Conservation (phyloP, 2,329 filamentous ascomycete genomes). For the Tothia fuscella region DNA sequence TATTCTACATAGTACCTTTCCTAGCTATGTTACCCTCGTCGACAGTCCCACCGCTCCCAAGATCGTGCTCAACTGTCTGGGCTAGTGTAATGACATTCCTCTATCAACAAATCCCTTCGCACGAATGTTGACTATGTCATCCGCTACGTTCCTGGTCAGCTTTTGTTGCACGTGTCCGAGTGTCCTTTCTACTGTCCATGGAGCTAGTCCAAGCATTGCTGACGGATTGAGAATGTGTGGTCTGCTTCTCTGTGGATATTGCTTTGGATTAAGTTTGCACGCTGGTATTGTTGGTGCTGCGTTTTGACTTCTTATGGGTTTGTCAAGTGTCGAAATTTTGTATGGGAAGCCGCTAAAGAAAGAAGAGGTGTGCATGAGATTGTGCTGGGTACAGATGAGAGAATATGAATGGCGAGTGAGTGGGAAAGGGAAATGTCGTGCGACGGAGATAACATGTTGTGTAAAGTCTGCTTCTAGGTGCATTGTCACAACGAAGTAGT, state of each 20-base stretch:
- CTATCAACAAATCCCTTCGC: slow-evolving; percentile 32
- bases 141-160: slow-evolving; percentile 47
- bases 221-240: slow-evolving; percentile 50
- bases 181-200: slow-evolving; percentile 46
- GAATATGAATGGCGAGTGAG: not conserved
- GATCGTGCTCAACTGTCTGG: slow-evolving; percentile 31
- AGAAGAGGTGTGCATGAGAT: not conserved
- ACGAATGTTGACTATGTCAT: slow-evolving; percentile 42
- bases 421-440: not conserved
- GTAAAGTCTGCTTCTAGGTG: too few species aligned
- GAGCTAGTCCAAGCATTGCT: slow-evolving; percentile 46
- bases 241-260: slow-evolving; percentile 44
- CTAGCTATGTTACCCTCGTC: slow-evolving; percentile 30
- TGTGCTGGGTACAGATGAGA: not conserved
- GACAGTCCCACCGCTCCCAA: slow-evolving; percentile 26
- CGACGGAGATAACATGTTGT: not conserved
- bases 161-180: slow-evolving; percentile 45
- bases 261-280: slow-evolving; percentile 48
- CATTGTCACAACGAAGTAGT: too few species aligned
- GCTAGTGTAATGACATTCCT: slow-evolving; percentile 28
- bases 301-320: slow-evolving; percentile 43
- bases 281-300: slow-evolving; percentile 45
- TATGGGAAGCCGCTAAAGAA: not conserved
- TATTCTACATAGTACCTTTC: slow-evolving; percentile 32
- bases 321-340: slow-evolving; percentile 29